These are phyloP conservation scores for Pseudogymnoascus sp. DNA, from an alignment of 2,329 filamentous ascomycete species.

Conservation along the genomic window DNA sequence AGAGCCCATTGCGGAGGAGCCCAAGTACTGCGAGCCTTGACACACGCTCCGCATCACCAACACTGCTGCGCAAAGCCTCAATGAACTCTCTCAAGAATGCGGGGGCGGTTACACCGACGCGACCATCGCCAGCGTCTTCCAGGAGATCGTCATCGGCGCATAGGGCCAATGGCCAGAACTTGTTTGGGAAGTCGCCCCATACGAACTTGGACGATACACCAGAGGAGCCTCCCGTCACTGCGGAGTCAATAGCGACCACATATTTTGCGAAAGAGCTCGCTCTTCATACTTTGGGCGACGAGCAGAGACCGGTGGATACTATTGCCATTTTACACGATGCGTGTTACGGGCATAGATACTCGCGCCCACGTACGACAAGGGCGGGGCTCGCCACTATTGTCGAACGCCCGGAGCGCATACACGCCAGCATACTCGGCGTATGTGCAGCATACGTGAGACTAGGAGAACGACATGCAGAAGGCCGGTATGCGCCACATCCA, in stretches of 20 bases:
- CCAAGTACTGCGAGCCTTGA: constrained; percentile 36
- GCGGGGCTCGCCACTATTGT: constrained; percentile 71
- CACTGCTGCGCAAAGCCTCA: constrained; percentile 34
- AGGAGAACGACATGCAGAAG: constrained; percentile 68
- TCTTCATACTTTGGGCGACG: constrained; percentile 19
- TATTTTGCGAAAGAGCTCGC: constrained; percentile 27
- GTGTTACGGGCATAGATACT: constrained; percentile 90
- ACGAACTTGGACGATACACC: constrained; percentile 27
- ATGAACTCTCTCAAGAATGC: constrained; percentile 33
- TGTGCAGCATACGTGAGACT: constrained; percentile 85
- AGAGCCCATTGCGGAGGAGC: constrained; percentile 28
- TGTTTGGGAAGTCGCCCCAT: constrained; percentile 32
- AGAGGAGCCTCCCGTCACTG: constrained; percentile 33
- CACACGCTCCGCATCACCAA: constrained; percentile 33
- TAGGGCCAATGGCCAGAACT: constrained; percentile 28
- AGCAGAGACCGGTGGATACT: constrained; percentile 43
- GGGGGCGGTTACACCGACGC: constrained; percentile 29
- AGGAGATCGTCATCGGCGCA: constrained; percentile 37
- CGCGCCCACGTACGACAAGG: constrained; percentile 69
- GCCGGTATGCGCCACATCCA: constrained; percentile 58
- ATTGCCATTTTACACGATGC: constrained; percentile 85
- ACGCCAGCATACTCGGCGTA: constrained; percentile 72
- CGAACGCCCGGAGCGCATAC: constrained; percentile 84
- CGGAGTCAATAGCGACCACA: constrained; percentile 34
- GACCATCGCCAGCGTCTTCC: constrained; percentile 27